Conservation (phyloP, 2,329 filamentous ascomycete species). For the Aquanectria penicillioides region DNA sequence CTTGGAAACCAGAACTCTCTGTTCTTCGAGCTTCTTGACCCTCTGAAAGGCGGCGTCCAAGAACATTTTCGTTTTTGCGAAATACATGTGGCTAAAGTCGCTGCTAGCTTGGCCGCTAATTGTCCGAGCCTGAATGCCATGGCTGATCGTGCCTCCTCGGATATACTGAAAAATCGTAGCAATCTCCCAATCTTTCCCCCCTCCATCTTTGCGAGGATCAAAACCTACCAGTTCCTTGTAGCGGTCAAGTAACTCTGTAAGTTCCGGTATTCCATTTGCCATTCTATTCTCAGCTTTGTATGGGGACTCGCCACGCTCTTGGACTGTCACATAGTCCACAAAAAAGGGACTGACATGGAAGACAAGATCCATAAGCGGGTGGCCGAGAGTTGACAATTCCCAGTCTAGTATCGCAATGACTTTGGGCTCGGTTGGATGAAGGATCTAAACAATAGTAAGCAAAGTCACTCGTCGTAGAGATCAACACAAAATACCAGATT, state of each 20-base stretch:
- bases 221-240: conserved; percentile 12
- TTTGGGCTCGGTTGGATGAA: conserved; percentile 20
- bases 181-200: conserved; percentile 18
- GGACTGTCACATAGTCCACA: not conserved
- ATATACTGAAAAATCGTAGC: conserved; percentile 16
- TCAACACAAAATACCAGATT: conserved; percentile 8
- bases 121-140: conserved; percentile 19
- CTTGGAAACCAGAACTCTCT: conserved; percentile 19
- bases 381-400: conserved; percentile 22
- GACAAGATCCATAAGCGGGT: conserved; percentile 20
- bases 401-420: conserved; percentile 23
- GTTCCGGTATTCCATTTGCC: not conserved
- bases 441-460: not conserved
- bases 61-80: conserved; percentile 7
- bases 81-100: conserved; percentile 18
- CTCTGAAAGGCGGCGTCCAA: conserved; percentile 2
- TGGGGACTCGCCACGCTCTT: not conserved
- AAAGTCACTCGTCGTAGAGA: not conserved
- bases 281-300: not conserved
- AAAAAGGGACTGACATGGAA: conserved; percentile 6
- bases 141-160: conserved; percentile 11
- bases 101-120: conserved; percentile 23
- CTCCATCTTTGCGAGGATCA: conserved; percentile 15
- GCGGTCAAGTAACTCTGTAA: not conserved
- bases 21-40: not conserved